Conservation (phyloP, 2,329 filamentous ascomycete species). For the Penicillium sp. region DNA sequence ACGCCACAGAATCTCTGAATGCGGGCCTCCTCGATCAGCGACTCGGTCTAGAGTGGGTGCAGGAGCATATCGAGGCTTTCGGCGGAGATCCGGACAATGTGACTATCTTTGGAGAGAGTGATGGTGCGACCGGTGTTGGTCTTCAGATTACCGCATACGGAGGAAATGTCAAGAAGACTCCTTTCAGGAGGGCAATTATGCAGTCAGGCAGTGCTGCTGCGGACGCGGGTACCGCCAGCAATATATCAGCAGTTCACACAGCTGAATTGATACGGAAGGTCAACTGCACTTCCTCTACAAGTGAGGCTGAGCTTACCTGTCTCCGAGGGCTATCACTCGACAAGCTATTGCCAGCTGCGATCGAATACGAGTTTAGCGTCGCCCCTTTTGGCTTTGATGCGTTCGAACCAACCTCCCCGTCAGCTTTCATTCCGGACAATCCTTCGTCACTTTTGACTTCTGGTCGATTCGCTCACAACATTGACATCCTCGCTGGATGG, state of each 20-base stretch:
- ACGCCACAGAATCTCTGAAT: slow-evolving; percentile 10
- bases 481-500: slow-evolving; percentile 16
- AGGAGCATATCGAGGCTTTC: slow-evolving; percentile 10
- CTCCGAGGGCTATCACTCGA: slow-evolving; percentile 9
- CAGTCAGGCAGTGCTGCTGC: slow-evolving; percentile 11
- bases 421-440: slow-evolving; percentile 14
- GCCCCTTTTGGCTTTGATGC: slow-evolving; percentile 6
- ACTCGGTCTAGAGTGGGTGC: slow-evolving; percentile 9
- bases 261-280: slow-evolving; percentile 6
- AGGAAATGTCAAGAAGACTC: slow-evolving; percentile 1
- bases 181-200: slow-evolving; percentile 16
- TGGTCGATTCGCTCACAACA: slow-evolving; percentile 14
- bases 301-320: slow-evolving; percentile 10
- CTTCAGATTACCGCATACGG: slow-evolving; percentile 18
- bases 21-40: slow-evolving; percentile 12
- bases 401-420: slow-evolving; percentile 11
- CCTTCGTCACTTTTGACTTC: slow-evolving; percentile 12
- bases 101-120: slow-evolving; percentile 16
- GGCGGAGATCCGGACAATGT: slow-evolving; percentile 14
- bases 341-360: not conserved
- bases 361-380: slow-evolving; percentile 10
- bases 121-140: slow-evolving; percentile 15
- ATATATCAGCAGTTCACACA: slow-evolving; percentile 7
- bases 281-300: slow-evolving; percentile 11
- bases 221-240: slow-evolving; percentile 6